Base-by-base conservation (phyloP, 768 basidiomycete species). In the Agrocybe pediades region DNA sequence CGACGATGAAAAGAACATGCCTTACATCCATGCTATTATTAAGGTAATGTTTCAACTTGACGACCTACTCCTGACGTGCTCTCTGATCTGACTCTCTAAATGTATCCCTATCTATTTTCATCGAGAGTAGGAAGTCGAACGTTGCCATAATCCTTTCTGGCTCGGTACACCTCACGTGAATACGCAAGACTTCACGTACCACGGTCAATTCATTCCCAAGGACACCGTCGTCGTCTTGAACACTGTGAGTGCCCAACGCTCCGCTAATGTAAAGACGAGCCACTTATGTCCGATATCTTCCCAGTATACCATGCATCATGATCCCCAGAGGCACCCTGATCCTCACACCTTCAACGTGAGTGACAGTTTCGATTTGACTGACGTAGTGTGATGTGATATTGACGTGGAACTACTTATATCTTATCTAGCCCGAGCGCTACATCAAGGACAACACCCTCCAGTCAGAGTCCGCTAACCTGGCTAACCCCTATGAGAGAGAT, bases 401-500 rank as follows among this genome's bases (percentile, higher is more conserved):
- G 29, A 15, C 29, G 33, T n/a, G n/a, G n/a, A 36, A 15, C 13
- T 36, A 36, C 33, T 6, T 30, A 30, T 30, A 30, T 7, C 6
- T 36, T 36, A 36, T 61, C 29, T 26, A 74, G 56, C 77, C 78
- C 15, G 75, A 79, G 17, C 68, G 78, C 6, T 80, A 74, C 59
- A 48, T 80, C 24, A 64, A 64, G 15, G 75, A 80, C 54, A 52
- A 49, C 1, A 62, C 66, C 19, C 60, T 61, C 24, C 69, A 67
- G 29, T 65, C 70, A 1, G 77, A 80, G 51, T 77, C 76, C 4
- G 72, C 76, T 11, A 75, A 76, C 29, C 62, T 73, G 16, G 49
- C 69, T 0, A 65, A 79, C 51, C 65, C 73, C 11, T 68, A 67
- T 57, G 65, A 79, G 46, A 72, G 77, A 24, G 77, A 80, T 58